Evolutionary conservation across 805 yeast species (phyloP), one percentile per base, ranked within the genome.

Genomic region (Hanseniaspora occidentalis): DNA sequence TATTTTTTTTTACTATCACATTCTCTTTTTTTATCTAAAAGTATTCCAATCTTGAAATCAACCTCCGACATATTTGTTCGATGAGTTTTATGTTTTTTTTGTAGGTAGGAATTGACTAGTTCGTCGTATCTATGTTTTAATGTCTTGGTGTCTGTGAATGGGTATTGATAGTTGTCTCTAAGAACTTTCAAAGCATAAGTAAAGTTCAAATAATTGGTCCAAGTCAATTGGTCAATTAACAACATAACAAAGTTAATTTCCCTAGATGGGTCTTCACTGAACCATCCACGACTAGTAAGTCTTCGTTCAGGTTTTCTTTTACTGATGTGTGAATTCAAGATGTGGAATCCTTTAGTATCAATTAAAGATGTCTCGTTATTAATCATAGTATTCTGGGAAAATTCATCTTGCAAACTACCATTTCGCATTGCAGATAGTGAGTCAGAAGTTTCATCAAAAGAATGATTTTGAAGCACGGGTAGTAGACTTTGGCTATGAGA

Each of bases 181-280:
- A 42, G 29, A 35, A 42, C 36, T 20, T 42, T 42, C n/a, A 38
- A 26, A 10, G 44, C 44, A 22, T 42, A 40, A 2, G 44, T 42
- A 31, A 42, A 42, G 8, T 42, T 42, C 18, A 42, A 31, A 35
- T 42, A 40, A 25, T 42, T 38, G 16, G 44, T 42, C 44, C 44
- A 42, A 6, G 44, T 42, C 13, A 42, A 19, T 16, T 42, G 44
- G 11, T 42, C 44, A 16, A 42, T 42, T 27, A 42, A 42, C 10
- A 42, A 22, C 25, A 33, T 42, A 8, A 42, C 20, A 18, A 42
- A 29, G 9, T 42, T 39, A 4, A 31, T 31, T 20, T 38, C 22
- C 20, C 36, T 27, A 22, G 38, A 36, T 7, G 38, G 44, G 29
- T 42, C 36, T 3, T 18, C 14, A 3, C 23, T 20, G 35, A 42